Evolutionary conservation across 495 filamentous ascomycete species (phyloP).

Genomic region (Trypethelium eluteriae): DNA sequence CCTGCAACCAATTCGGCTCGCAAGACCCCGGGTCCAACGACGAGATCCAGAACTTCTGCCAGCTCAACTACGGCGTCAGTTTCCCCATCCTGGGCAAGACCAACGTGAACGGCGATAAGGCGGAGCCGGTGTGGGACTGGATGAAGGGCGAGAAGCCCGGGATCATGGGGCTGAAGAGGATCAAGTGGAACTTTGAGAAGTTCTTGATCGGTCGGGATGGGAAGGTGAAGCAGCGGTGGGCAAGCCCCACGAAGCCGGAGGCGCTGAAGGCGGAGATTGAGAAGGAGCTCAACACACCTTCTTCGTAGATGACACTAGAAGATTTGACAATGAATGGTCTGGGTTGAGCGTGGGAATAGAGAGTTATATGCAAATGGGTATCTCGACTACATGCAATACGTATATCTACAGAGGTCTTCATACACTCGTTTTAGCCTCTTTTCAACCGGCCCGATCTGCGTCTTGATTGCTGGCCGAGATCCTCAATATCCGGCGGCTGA

Average conservation of each 20-base stretch:
- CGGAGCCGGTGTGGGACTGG: conserved; percentile 76
- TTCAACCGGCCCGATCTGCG: conserved; percentile 3
- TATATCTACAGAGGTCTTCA: not conserved
- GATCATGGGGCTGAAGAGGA: conserved; percentile 70
- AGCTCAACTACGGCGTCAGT: conserved; percentile 86
- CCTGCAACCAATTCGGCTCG: conserved; percentile 91
- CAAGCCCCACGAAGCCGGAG: conserved; percentile 79
- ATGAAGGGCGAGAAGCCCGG: conserved; percentile 82
- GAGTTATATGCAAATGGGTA: not conserved
- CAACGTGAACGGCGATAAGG: conserved; percentile 81
- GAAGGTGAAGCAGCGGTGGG: conserved; percentile 72
- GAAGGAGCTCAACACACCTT: conserved; percentile 53
- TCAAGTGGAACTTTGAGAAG: conserved; percentile 99
- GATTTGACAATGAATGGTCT: not conserved
- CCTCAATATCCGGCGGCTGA: conserved; percentile 25
- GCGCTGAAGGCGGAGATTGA: conserved; percentile 63
- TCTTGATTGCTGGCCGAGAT: conserved; percentile 13
- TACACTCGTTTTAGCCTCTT: not conserved
- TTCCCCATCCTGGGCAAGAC: conserved; percentile 90
- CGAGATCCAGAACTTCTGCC: conserved; percentile 87
- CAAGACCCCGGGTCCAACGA: conserved; percentile 88
- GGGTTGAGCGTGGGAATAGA: not conserved
- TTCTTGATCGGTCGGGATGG: conserved; percentile 84
- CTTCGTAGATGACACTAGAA: not conserved
- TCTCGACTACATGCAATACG: not conserved